These are phyloP conservation scores for Saccharomycopsis malanga DNA, from an alignment of 805 yeast genomes.

Conservation along the genomic window DNA sequence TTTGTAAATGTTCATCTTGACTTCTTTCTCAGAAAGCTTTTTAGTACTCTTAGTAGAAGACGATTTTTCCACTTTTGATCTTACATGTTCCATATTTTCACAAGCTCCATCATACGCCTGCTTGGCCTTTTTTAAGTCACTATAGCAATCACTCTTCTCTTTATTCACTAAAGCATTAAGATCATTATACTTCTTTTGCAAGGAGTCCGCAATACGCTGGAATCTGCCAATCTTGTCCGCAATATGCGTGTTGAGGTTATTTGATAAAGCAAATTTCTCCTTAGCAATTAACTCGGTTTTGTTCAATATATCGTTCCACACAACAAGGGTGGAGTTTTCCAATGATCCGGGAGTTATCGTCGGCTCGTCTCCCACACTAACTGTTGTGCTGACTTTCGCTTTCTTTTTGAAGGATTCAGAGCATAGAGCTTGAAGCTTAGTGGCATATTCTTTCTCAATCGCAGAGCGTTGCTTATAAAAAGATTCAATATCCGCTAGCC, in stretches of 20 bases:
- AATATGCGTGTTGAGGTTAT: conserved; percentile 52
- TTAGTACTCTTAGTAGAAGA: conserved; percentile 28
- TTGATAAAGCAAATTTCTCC: conserved; percentile 53
- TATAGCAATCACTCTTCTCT: conserved; percentile 42
- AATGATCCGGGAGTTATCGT: conserved; percentile 90
- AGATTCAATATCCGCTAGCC: conserved; percentile 71
- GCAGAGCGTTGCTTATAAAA: conserved; percentile 79
- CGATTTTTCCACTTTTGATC: conserved; percentile 60
- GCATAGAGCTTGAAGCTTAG: conserved; percentile 55
- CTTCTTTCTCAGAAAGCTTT: conserved; percentile 53
- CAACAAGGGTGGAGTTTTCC: conserved; percentile 77
- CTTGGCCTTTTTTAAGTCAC: conserved; percentile 58
- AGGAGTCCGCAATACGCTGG: conserved; percentile 43
- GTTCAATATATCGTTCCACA: conserved; percentile 83
- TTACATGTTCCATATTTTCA: conserved; percentile 67
- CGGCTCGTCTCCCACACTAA: conserved; percentile 90
- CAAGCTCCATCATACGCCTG: conserved; percentile 77
- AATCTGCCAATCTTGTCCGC: conserved; percentile 54
- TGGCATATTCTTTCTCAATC: conserved; percentile 78
- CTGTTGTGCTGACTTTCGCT: conserved; percentile 53
- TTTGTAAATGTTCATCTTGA: conserved; percentile 83
- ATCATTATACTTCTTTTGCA: conserved; percentile 48
- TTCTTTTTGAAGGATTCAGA: conserved; percentile 69
- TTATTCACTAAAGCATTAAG: conserved; percentile 53
- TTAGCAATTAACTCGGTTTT: conserved; percentile 76